Percentiles rank a stretch among this genome's conserved stretches.
Conservation (phyloP, 768 basidiomycete species). For the Lentinus brumalis region DNA sequence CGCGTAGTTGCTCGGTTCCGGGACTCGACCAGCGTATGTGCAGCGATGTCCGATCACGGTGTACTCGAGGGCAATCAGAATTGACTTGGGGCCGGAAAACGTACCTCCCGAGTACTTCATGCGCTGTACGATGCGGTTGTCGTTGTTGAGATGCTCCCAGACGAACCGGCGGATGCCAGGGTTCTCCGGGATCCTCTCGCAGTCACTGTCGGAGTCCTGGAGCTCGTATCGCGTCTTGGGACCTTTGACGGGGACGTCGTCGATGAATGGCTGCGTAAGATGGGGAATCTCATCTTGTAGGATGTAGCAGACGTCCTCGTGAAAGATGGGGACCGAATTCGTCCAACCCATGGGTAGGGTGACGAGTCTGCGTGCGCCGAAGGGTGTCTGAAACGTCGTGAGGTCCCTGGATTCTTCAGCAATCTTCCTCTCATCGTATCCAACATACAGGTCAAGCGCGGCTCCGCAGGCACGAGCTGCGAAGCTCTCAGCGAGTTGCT, state of each 20-base stretch:
- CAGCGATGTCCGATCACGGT: slow-evolving; percentile 41
- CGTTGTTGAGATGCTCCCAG: slow-evolving; percentile 39
- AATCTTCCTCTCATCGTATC: slow-evolving; percentile 38
- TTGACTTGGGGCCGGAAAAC: slow-evolving; percentile 39
- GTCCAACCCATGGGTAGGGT: slow-evolving; percentile 45
- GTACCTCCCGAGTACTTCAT: slow-evolving; percentile 41
- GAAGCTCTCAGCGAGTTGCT: slow-evolving; percentile 21
- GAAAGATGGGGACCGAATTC: slow-evolving; percentile 42
- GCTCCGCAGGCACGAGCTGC: slow-evolving; percentile 23
- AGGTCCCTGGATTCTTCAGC: slow-evolving; percentile 36
- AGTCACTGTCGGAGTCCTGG: slow-evolving; percentile 27
- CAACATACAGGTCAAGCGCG: slow-evolving; percentile 29
- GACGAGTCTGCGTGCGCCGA: slow-evolving; percentile 34
- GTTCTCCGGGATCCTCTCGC: slow-evolving; percentile 41
- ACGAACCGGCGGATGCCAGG: slow-evolving; percentile 38
- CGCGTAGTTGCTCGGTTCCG: slow-evolving; percentile 27
- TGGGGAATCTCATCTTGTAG: slow-evolving; percentile 39
- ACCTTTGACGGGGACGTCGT: slow-evolving; percentile 41
- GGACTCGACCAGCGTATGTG: slow-evolving; percentile 34
- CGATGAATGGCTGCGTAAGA: slow-evolving; percentile 38
- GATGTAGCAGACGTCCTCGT: slow-evolving; percentile 36
- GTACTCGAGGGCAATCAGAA: slow-evolving; percentile 30
- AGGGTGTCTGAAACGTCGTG: slow-evolving; percentile 44
- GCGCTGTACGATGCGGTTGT: slow-evolving; percentile 40
- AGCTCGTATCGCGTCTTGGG: slow-evolving; percentile 33